Conservation (phyloP, 2,329 filamentous ascomycete species). For the Microdochium trichocladiopsis region DNA sequence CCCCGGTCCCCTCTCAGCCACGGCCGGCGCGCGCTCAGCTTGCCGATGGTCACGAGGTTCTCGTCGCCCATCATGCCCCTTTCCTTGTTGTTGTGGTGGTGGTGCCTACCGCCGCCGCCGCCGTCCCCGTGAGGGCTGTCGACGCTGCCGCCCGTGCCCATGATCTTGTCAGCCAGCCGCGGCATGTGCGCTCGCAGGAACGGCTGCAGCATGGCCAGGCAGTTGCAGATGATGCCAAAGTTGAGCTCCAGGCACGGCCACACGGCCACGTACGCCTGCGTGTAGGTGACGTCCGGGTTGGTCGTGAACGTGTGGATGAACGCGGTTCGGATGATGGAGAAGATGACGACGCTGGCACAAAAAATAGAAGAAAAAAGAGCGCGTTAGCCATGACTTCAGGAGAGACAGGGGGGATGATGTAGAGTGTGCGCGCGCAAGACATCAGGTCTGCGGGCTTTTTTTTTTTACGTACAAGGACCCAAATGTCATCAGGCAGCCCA, state of each 20-base stretch:
- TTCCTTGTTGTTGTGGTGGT: too few species aligned
- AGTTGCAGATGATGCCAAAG: constrained; percentile 19
- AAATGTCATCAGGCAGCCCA: constrained; percentile 31
- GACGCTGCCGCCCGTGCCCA: background rate
- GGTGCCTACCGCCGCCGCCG: too few species aligned
- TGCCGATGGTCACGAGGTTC: too few species aligned
- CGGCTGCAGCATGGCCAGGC: constrained; percentile 14
- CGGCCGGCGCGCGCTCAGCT: background rate
- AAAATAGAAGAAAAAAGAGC: background rate
- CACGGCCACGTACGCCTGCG: constrained; percentile 13
- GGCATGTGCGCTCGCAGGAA: constrained; percentile 12
- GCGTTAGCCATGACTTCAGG: background rate
- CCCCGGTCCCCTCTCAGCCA: background rate
- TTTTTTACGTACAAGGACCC: constrained; percentile 34
- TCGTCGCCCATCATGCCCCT: too few species aligned
- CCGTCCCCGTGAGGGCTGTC: too few species aligned
- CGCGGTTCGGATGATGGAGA: background rate
- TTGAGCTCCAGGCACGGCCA: constrained; percentile 19
- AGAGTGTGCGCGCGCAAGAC: too few species aligned
- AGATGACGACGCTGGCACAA: constrained; percentile 11
- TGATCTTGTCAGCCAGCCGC: constrained; percentile 3
- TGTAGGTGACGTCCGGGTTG: constrained; percentile 15
- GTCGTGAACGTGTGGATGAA: constrained; percentile 6
- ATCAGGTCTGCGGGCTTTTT: too few species aligned
- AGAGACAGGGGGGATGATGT: background rate